These are phyloP conservation scores for Apiotrichum veenhuisii DNA, from an alignment of 1,284 basidiomycete species.

Conservation along the genomic window DNA sequence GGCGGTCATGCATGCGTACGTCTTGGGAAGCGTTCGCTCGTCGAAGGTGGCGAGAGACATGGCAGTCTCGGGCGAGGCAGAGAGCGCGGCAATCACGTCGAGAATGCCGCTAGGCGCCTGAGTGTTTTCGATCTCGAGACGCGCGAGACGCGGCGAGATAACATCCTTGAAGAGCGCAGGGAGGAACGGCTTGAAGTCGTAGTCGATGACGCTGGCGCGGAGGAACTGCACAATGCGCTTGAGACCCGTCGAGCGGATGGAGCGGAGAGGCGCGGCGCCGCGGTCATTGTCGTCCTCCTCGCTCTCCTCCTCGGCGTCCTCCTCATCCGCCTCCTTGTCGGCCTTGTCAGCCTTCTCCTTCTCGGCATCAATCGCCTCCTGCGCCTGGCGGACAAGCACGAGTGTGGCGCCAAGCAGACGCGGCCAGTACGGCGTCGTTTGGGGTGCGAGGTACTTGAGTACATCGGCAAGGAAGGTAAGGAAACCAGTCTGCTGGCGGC, in stretches of 20 bases:
- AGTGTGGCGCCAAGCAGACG: conserved; percentile 65
- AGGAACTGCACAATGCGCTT: conserved; percentile 89
- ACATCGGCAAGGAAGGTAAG: conserved; percentile 79
- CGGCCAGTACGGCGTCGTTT: conserved; percentile 67
- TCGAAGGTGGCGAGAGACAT: conserved; percentile 69
- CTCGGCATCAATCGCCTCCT: conserved; percentile 55
- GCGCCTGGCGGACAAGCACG: conserved; percentile 63
- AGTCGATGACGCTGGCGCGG: conserved; percentile 59
- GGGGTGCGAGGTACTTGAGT: conserved; percentile 70
- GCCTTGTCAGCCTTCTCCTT: conserved; percentile 40
- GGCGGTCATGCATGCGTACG: conserved; percentile 76
- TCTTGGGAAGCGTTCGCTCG: conserved; percentile 63
- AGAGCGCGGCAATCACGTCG: conserved; percentile 81
- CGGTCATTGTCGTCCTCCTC: conserved; percentile 37
- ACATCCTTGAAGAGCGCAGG: conserved; percentile 63
- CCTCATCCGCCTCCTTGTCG: conserved; percentile 49
- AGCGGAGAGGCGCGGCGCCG: conserved; percentile 55
- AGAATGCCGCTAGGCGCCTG: conserved; percentile 87
- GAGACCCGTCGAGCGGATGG: conserved; percentile 74
- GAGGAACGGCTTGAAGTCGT: conserved; percentile 74
- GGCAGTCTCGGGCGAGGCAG: conserved; percentile 59
- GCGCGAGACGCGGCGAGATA: conserved; percentile 75
- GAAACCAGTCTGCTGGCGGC: conserved; percentile 78
- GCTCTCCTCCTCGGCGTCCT: conserved; percentile 42
- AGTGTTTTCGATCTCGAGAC: conserved; percentile 78